Evolutionary conservation across 192 early-diverging fungal species (phyloP), one percentile per base, ranked within the genome.

Genomic region (Coemansia sp.): DNA sequence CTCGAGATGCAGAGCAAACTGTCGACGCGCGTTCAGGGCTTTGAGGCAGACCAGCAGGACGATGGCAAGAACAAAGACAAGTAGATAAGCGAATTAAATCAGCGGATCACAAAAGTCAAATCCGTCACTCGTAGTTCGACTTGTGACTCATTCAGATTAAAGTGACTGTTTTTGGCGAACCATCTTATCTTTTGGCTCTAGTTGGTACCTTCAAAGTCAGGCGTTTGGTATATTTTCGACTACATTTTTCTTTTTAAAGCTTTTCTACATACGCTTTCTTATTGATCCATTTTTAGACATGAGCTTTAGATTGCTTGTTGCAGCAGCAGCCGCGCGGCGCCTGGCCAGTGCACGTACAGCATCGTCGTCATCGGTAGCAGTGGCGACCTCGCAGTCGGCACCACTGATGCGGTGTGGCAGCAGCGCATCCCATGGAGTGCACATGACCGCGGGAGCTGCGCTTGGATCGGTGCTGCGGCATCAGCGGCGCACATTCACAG

Each of bases 281-380:
- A 4, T 17, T 14, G 7, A 13, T 37, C 38, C 18, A 27, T 48
- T 34, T 48, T 14, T 33, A 40, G 37, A 19, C 4, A 77, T 78
- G 75, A 78, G 69, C 69, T 78, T 78, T 33, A 53, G 69, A 57
- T 63, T 78, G 24, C 64, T 78, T 42, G 75, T 78, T 18, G 74
- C 74, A 18, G 74, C 74, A 10, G 75, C 75, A 0, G 75, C 75
- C 19, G 75, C 75, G n/a, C 61, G 62, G 12, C 66, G 66, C 49
- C 48, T 49, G 1, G 57, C 39, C 4, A 45, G 51, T 21, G 41
- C 62, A 12, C 17, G 39, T 53, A 38, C 59, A 17, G 30, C 53
- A 10, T 21, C 53, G 13, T 7, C 12, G 13, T 33, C 21, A 1
- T 22, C 46, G 21, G 12, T 37, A 9, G 34, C 34, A 9, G 34